Base-by-base conservation (phyloP, 2,329 filamentous ascomycete species). In the Catunica adiposa region DNA sequence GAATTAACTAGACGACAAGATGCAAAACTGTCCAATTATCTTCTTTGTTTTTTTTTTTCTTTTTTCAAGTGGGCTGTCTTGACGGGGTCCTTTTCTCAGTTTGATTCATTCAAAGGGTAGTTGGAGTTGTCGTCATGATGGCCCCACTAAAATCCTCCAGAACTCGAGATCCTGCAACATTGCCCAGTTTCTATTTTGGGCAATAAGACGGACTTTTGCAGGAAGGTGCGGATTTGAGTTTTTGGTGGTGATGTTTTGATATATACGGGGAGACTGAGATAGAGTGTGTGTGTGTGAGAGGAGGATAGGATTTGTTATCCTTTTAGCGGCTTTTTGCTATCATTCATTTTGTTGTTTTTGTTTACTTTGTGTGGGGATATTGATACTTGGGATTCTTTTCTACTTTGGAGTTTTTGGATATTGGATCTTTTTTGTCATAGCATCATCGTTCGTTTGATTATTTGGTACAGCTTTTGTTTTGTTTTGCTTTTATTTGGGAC, bases 291-390 rank as follows among this genome's bases (percentile, higher is more conserved):
- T n/a, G n/a, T n/a, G n/a, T n/a, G n/a, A n/a, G n/a, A n/a, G n/a
- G n/a, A n/a, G n/a, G n/a, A n/a, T n/a, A n/a, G n/a, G n/a, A n/a
- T n/a, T n/a, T n/a, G n/a, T n/a, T n/a, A n/a, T n/a, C n/a, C n/a
- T n/a, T n/a, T n/a, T n/a, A 34, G 29, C 5, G 29, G 5, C 11
- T 34, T 11, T 34, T 34, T 34, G 29, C 11, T 56, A 56, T 59
- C n/a, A 60, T 58, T 55, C 31, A 56, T 56, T 54, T 50, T 42
- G 51, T 40, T 44, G 3, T 9, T 31, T n/a, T 55, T 50, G 6
- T 51, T 37, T 40, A 50, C 50, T 55, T 56, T 46, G 53, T 56
- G 26, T n/a, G 48, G 20, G 20, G 25, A 15, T n/a, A 23, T 56
- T 58, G 26, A 51, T 51, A 26, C 47, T 52, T 48, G 44, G 40